Conservation (phyloP, 2,329 filamentous ascomycete genomes). For the Fusarium sp. region DNA sequence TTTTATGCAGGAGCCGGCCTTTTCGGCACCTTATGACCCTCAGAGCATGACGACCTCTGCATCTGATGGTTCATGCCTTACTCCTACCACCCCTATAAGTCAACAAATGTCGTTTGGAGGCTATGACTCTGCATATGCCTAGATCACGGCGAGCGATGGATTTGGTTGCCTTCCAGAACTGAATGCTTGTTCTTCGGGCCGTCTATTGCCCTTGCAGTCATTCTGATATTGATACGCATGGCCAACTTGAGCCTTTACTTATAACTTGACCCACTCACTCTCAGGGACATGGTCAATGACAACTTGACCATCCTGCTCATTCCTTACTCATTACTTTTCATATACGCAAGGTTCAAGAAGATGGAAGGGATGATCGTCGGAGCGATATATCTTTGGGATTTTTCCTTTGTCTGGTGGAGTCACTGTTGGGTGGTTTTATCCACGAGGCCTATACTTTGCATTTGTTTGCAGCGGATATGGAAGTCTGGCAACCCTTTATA, state of each 20-base stretch:
- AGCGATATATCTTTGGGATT: background rate
- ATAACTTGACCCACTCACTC: background rate
- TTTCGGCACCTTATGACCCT: conserved; percentile 38
- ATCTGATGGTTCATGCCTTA: conserved; percentile 38
- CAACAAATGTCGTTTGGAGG: conserved; percentile 31
- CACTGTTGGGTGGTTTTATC: background rate
- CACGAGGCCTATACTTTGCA: conserved; percentile 20
- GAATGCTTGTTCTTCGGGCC: background rate
- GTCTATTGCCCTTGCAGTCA: background rate
- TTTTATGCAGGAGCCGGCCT: conserved; percentile 39
- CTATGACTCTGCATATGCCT: conserved; percentile 28
- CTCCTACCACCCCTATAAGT: conserved; percentile 33
- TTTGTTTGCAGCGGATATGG: conserved; percentile 20
- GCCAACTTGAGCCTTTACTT: background rate
- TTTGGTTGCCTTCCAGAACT: background rate
- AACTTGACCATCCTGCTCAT: background rate
- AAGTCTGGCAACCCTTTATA: conserved; percentile 28
- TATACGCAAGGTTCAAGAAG: conserved; percentile 9
- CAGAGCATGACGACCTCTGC: conserved; percentile 40
- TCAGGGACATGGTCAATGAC: background rate
- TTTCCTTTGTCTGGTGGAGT: conserved; percentile 7
- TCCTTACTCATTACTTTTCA: conserved; percentile 15
- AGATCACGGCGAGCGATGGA: background rate
- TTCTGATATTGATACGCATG: background rate
- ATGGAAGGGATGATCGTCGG: background rate